A percentile compares a stretch with the other conserved stretches of the same genome.
These are phyloP conservation scores for Carex kokanica DNA, from an alignment of 176 grass and related monocot genomes.

Conservation along the genomic window DNA sequence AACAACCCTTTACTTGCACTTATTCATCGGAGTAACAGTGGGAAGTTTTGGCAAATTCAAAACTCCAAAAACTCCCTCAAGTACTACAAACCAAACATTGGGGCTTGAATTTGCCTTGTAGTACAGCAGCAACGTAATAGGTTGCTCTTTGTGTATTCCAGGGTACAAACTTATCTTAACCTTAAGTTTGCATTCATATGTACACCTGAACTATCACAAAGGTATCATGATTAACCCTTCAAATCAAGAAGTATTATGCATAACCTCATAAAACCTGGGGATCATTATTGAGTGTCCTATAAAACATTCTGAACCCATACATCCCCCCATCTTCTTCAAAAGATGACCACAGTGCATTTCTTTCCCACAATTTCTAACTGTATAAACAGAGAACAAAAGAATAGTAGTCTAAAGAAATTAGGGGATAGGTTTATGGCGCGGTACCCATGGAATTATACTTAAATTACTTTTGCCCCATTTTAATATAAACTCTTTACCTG, in stretches of 20 bases:
- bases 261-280: neutral
- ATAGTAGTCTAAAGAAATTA: neutral
- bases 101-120: neutral
- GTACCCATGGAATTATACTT: neutral
- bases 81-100: neutral
- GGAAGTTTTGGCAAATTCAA: neutral
- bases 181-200: neutral
- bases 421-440: neutral
- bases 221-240: neutral
- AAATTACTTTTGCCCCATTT: neutral
- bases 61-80: neutral
- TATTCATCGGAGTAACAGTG: neutral
- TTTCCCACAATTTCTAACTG: neutral
- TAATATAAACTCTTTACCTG: constrained; percentile 46
- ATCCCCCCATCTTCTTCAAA: neutral
- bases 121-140: too few species aligned
- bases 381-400: neutral
- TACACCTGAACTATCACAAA: neutral
- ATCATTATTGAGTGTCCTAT: neutral
- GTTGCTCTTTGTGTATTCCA: neutral
- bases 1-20: neutral
- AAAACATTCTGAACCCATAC: neutral
- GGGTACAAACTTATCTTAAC: neutral
- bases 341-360: neutral
- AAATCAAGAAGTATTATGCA: neutral